Percentiles rank a stretch among this genome's conserved stretches.
Conservation (phyloP, 1,139 yeast species). For the Debaryomyces nepalensis region DNA sequence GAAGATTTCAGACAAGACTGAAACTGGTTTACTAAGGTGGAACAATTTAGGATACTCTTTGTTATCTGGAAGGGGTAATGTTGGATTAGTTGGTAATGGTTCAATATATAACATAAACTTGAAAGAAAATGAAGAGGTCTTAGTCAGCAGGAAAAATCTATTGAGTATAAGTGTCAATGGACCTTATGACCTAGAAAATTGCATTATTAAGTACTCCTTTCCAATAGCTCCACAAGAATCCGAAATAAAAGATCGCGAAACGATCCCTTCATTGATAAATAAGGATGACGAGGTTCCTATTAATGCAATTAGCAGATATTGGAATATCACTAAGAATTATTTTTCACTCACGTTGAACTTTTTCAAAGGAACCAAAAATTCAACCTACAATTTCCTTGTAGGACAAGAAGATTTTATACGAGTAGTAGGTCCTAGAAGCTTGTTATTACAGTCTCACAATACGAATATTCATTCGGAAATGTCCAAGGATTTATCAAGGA, state of each 20-base stretch:
- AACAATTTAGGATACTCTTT: slow-evolving; percentile 46
- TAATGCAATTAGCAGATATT: neutral
- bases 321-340: slow-evolving; percentile 5
- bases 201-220: slow-evolving; percentile 34
- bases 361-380: slow-evolving; percentile 7
- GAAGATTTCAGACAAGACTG: slow-evolving; percentile 25
- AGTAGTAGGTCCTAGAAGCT: slow-evolving; percentile 59
- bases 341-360: neutral
- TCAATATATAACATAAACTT: slow-evolving; percentile 55
- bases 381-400: slow-evolving; percentile 26
- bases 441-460: slow-evolving; percentile 51
- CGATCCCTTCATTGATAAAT: neutral
- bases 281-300: neutral
- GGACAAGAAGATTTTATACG: slow-evolving; percentile 49
- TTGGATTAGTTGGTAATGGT: slow-evolving; percentile 61
- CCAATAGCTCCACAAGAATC: slow-evolving; percentile 17
- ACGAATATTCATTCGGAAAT: slow-evolving; percentile 14
- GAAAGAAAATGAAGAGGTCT: slow-evolving; percentile 50
- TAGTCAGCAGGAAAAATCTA: slow-evolving; percentile 51
- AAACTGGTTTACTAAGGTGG: slow-evolving; percentile 44
- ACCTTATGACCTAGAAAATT: slow-evolving; percentile 47
- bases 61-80: slow-evolving; percentile 62
- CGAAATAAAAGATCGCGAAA: neutral
- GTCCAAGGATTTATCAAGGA: slow-evolving; percentile 15
- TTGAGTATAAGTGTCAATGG: slow-evolving; percentile 60